Percentiles rank a stretch among this genome's conserved stretches.
Evolutionary conservation across 2,329 filamentous ascomycete species (phyloP).

Genomic region (Penicillium sp.): DNA sequence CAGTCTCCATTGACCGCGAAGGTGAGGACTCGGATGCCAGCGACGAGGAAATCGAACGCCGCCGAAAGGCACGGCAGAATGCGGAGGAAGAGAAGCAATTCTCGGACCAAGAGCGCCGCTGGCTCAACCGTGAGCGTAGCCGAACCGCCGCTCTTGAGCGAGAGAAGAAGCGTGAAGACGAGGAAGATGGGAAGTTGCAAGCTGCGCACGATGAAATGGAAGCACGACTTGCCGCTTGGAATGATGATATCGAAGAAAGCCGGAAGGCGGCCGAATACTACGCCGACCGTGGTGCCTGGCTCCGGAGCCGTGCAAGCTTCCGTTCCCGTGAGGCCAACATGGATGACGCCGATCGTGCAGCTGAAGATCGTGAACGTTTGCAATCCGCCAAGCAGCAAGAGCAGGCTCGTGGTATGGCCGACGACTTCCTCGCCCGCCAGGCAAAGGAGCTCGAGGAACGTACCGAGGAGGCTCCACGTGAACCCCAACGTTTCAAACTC

Average conservation of each 20-base stretch:
- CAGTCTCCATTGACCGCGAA: slow-evolving; percentile 61
- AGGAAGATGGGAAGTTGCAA: slow-evolving; percentile 66
- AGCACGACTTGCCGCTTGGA: slow-evolving; percentile 74
- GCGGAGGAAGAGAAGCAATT: slow-evolving; percentile 78
- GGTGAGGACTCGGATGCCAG: slow-evolving; percentile 86
- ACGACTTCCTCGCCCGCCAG: slow-evolving; percentile 84
- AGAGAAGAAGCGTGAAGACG: slow-evolving; percentile 75
- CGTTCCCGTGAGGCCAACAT: slow-evolving; percentile 70
- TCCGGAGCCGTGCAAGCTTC: slow-evolving; percentile 73
- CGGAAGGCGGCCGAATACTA: slow-evolving; percentile 80
- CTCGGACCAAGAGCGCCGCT: slow-evolving; percentile 81
- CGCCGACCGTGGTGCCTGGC: slow-evolving; percentile 79
- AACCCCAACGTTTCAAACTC: slow-evolving; percentile 82
- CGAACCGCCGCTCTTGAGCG: slow-evolving; percentile 81
- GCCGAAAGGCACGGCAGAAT: slow-evolving; percentile 68
- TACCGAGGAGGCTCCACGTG: slow-evolving; percentile 42
- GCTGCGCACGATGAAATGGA: slow-evolving; percentile 66
- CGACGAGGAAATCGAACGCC: slow-evolving; percentile 78
- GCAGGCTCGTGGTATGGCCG: slow-evolving; percentile 77
- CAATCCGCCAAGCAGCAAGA: slow-evolving; percentile 70
- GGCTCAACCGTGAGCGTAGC: slow-evolving; percentile 84
- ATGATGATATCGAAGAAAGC: slow-evolving; percentile 79
- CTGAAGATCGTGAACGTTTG: slow-evolving; percentile 72
- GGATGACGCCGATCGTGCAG: slow-evolving; percentile 78
- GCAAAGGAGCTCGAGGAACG: slow-evolving; percentile 67